Evolutionary conservation across 371 early-diverging fungal genomes (phyloP), one percentile per base, ranked within the genome.

Genomic region (Mortierella polycephala): DNA sequence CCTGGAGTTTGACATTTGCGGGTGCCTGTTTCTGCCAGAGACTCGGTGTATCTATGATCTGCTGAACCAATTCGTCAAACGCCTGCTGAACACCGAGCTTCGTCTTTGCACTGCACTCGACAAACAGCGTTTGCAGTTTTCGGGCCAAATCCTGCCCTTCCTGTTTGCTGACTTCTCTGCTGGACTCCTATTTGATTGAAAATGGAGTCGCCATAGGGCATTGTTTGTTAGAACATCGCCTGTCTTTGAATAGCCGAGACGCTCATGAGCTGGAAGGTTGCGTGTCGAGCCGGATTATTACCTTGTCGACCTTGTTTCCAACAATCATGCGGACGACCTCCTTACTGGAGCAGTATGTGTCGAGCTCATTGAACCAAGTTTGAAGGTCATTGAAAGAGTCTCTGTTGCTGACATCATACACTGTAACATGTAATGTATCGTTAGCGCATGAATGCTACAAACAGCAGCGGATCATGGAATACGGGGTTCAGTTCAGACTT

Each of bases 291-390:
- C 14, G 40, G 14, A 14, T 11, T 39, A 52, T 20, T 80, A 89
- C 94, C 88, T 95, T 96, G 83, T 99, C 99, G 42, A 95, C 91
- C 83, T 99, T 99, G 84, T 99, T 99, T 54, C 98, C 99, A 16
- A 99, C 95, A 81, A 99, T 91, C 93, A 98, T 98, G 84, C 95
- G 96, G 49, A 98, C 93, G 37, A 96, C 93, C 52, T 95, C 92
- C 59, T 89, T 87, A 65, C 85, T 90, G 10, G 95, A 90, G 60
- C 95, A 91, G 79, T 97, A 98, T n/a, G 95, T 95, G 60, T 94
- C 93, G 39, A 98, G 90, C 83, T 99, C 99, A 45, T 88, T 92
- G 81, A 97, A 91, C 99, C 99, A 99, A 14, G 85, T 89, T 65
- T 94, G 89, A 54, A 99, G 87, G 64, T 96, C 92, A 56, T 95